Percentiles rank a stretch among this genome's conserved stretches.
Evolutionary conservation across 805 yeast species (phyloP).

Genomic region (Zygoascus tannicola): DNA sequence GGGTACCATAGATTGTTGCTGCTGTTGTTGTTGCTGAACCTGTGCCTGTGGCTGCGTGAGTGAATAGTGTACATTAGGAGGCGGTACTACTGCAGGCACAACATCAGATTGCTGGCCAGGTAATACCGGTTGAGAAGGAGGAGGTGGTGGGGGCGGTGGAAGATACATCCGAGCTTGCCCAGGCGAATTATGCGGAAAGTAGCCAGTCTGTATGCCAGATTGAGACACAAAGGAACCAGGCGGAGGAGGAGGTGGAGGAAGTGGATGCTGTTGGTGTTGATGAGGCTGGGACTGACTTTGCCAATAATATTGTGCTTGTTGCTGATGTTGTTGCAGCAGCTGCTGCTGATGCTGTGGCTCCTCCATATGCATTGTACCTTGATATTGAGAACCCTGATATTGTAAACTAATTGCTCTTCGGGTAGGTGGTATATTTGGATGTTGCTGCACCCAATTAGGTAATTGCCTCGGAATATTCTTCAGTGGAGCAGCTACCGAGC

Average conservation of each 20-base stretch:
- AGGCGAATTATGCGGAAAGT: too few relatives aligned
- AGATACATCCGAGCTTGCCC: not conserved
- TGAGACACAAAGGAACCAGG: not conserved
- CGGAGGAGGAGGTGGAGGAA: not conserved
- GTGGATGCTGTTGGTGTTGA: not conserved
- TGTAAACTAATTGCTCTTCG: not conserved
- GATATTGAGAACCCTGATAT: not conserved
- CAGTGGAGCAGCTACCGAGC: slow-evolving; percentile 17
- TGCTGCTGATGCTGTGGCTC: slow-evolving; percentile 3
- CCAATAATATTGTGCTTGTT: not conserved
- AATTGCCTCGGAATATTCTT: slow-evolving; percentile 7
- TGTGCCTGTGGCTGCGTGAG: not conserved
- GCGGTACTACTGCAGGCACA: not conserved
- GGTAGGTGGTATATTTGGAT: not conserved
- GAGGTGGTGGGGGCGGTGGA: not conserved
- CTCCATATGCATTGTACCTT: not conserved
- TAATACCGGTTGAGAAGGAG: not conserved
- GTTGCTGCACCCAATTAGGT: not conserved
- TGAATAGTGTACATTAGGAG: not conserved
- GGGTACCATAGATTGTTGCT: not conserved
- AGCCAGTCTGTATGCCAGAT: too few relatives aligned
- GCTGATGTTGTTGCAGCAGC: slow-evolving; percentile 5
- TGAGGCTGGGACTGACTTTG: slow-evolving; percentile 1
- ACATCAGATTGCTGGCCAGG: not conserved
- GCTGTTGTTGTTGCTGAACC: not conserved